Evolutionary conservation across 2,329 filamentous ascomycete species (phyloP).

Genomic region (Colletotrichum brevisporum): DNA sequence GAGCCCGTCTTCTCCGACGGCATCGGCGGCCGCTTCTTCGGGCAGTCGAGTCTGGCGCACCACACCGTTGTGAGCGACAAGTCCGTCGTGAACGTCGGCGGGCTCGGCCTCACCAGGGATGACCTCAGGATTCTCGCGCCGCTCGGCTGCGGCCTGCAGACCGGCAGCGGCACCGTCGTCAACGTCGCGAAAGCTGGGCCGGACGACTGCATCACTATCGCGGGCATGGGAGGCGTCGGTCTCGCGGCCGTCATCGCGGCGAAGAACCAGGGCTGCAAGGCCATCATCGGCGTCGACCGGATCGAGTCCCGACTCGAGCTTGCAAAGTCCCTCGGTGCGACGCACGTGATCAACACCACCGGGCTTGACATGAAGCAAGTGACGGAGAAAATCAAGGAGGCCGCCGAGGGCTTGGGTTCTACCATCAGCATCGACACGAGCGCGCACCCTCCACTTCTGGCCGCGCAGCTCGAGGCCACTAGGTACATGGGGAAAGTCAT

Average conservation of each 20-base stretch:
- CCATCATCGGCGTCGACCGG: slow-evolving; percentile 48
- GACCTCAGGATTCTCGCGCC: slow-evolving; percentile 50
- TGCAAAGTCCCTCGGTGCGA: slow-evolving; percentile 51
- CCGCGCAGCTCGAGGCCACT: slow-evolving; percentile 58
- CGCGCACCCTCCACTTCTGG: slow-evolving; percentile 55
- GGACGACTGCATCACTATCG: slow-evolving; percentile 48
- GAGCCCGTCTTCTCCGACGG: slow-evolving; percentile 28
- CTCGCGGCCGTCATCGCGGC: slow-evolving; percentile 53
- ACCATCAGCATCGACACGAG: slow-evolving; percentile 65
- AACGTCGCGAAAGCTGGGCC: slow-evolving; percentile 49
- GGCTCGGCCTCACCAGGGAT: slow-evolving; percentile 20
- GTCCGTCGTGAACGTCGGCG: slow-evolving; percentile 46
- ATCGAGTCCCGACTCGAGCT: slow-evolving; percentile 39
- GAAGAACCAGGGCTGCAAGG: slow-evolving; percentile 45
- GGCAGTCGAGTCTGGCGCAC: slow-evolving; percentile 51
- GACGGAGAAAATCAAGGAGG: slow-evolving; percentile 48
- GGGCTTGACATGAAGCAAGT: slow-evolving; percentile 45
- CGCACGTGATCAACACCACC: slow-evolving; percentile 47
- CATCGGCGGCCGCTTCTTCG: slow-evolving; percentile 49
- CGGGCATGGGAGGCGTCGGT: slow-evolving; percentile 53
- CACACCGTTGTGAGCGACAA: slow-evolving; percentile 48
- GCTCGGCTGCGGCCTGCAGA: slow-evolving; percentile 54
- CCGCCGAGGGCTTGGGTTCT: slow-evolving; percentile 61
- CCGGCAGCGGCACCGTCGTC: slow-evolving; percentile 52
- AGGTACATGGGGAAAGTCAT: slow-evolving; percentile 62